These are phyloP conservation scores for Bipolaris zeicola DNA, from an alignment of 2,329 filamentous ascomycete species.

Conservation along the genomic window DNA sequence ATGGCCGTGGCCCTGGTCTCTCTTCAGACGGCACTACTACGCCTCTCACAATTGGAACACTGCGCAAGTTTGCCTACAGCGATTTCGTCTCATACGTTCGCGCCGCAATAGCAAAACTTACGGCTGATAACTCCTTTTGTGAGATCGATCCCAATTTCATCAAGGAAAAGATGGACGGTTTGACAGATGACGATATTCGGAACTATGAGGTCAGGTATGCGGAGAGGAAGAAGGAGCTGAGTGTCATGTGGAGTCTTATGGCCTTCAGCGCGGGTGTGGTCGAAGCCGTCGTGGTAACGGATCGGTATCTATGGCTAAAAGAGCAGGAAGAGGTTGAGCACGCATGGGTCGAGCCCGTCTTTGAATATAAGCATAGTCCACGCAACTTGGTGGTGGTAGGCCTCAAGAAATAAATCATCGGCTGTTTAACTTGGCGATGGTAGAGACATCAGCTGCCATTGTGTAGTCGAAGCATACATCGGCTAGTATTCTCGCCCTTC, in stretches of 20 bases:
- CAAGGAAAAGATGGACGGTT: slow-evolving; percentile 65
- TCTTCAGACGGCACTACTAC: slow-evolving; percentile 63
- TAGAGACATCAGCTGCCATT: not conserved
- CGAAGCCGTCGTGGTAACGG: slow-evolving; percentile 87
- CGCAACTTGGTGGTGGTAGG: slow-evolving; percentile 93
- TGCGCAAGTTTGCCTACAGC: slow-evolving; percentile 78
- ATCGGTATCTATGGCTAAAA: slow-evolving; percentile 84
- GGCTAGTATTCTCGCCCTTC: not conserved
- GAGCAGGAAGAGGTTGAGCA: slow-evolving; percentile 74
- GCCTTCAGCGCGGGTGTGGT: slow-evolving; percentile 89
- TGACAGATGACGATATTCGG: slow-evolving; percentile 77
- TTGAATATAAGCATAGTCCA: slow-evolving; percentile 84
- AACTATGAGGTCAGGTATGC: slow-evolving; percentile 69
- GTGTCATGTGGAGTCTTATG: slow-evolving; percentile 92
- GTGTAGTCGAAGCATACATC: not conserved
- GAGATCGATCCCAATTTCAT: slow-evolving; percentile 57
- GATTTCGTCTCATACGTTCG: slow-evolving; percentile 78
- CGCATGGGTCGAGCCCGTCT: slow-evolving; percentile 92
- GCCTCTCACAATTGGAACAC: slow-evolving; percentile 83
- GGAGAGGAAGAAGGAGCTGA: slow-evolving; percentile 78
- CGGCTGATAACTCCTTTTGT: slow-evolving; percentile 40
- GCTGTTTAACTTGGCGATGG: not conserved
- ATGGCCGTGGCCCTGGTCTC: slow-evolving; percentile 57
- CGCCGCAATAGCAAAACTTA: slow-evolving; percentile 78
- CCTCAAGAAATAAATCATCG: slow-evolving; percentile 64